These are phyloP conservation scores for Cyathus striatus DNA, from an alignment of 768 basidiomycete genomes.

Conservation along the genomic window DNA sequence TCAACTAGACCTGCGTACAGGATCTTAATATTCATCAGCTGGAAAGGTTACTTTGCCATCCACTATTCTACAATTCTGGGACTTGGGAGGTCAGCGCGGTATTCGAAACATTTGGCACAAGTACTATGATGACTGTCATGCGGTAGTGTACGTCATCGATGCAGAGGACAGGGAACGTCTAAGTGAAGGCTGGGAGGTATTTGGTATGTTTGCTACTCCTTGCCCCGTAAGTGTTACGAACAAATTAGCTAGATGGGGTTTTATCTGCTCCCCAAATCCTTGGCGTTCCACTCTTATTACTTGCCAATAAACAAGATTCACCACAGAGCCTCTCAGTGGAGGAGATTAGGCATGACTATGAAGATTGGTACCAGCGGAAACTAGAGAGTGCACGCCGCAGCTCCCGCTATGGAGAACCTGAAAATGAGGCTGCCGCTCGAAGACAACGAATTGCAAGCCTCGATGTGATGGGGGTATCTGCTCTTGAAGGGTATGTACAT, in stretches of 20 bases:
- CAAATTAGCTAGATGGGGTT: conserved; percentile 59
- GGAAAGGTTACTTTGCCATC: conserved; percentile 93
- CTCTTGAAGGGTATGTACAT: conserved; percentile 74
- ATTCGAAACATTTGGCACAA: conserved; percentile 92
- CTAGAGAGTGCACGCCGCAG: conserved; percentile 62
- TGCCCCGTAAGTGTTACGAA: background rate
- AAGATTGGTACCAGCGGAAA: conserved; percentile 79
- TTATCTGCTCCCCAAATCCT: conserved; percentile 88
- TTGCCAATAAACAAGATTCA: conserved; percentile 96
- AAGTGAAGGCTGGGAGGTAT: conserved; percentile 95
- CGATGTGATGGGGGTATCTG: conserved; percentile 88
- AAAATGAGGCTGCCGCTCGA: conserved; percentile 36
- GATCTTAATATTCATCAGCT: conserved; percentile 38
- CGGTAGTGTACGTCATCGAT: conserved; percentile 93
- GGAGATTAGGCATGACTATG: conserved; percentile 86
- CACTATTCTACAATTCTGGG: conserved; percentile 94
- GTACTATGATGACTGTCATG: conserved; percentile 97
- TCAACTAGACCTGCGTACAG: background rate
- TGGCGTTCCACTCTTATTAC: conserved; percentile 81
- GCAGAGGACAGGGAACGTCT: conserved; percentile 86
- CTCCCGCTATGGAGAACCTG: conserved; percentile 38
- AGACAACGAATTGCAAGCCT: conserved; percentile 66
- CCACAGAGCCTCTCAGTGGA: conserved; percentile 77
- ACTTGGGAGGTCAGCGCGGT: conserved; percentile 91
- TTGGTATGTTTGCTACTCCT: conserved; percentile 59